Conservation (phyloP, 352 stramenopile genomes). For the Globisporangium cylindrosporum region DNA sequence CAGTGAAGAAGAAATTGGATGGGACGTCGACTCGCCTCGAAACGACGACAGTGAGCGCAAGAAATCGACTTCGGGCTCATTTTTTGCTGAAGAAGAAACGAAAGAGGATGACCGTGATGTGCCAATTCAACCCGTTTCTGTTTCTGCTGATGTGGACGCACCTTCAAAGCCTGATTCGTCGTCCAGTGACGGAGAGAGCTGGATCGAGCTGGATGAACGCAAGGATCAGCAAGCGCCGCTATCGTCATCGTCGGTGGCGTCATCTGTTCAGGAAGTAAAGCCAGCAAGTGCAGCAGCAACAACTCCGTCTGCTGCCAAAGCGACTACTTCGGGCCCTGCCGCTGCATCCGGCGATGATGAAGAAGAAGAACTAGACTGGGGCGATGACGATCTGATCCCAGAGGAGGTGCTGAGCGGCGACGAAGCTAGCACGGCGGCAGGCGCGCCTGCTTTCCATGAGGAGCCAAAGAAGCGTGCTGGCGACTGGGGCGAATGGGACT, state of each 20-base stretch:
- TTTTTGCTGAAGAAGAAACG: constrained; percentile 43
- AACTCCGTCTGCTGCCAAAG: constrained; percentile 1
- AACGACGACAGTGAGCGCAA: constrained; percentile 34
- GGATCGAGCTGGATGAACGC: constrained; percentile 63
- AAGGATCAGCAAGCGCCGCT: constrained; percentile 39
- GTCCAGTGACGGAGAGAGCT: constrained; percentile 61
- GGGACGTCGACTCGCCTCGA: constrained; percentile 63
- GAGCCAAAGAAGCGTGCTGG: constrained; percentile 43
- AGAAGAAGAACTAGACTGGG: constrained; percentile 62
- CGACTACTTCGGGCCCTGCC: neutral
- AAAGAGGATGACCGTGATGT: constrained; percentile 28
- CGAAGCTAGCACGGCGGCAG: constrained; percentile 15
- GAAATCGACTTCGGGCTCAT: constrained; percentile 9
- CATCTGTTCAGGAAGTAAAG: constrained; percentile 23
- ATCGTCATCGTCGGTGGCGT: constrained; percentile 45
- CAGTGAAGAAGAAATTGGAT: constrained; percentile 65
- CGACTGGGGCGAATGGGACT: constrained; percentile 73
- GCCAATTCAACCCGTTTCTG: neutral
- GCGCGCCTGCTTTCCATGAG: constrained; percentile 22
- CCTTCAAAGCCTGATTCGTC: constrained; percentile 19
- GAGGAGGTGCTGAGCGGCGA: constrained; percentile 19
- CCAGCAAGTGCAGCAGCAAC: neutral
- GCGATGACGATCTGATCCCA: constrained; percentile 48
- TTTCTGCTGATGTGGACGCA: neutral
- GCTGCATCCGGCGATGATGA: constrained; percentile 19